Conservation (phyloP, 345 rosid genomes). For the Citrus cavaleriei region DNA sequence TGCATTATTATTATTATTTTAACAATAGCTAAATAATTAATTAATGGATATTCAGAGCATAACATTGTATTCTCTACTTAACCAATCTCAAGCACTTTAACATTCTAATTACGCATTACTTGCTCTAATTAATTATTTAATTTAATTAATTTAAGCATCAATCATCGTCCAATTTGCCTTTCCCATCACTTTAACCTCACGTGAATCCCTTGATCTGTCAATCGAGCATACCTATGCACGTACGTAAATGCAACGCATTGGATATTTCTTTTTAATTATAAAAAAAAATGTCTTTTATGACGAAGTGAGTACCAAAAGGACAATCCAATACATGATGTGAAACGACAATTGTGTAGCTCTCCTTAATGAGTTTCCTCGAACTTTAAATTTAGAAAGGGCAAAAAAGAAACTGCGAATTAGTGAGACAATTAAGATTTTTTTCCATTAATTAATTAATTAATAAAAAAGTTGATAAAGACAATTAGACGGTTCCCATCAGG, state of each 20-base stretch:
- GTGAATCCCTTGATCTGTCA: not conserved
- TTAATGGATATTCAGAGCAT: not conserved
- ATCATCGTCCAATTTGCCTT: not conserved
- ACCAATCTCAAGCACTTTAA: too few relatives aligned
- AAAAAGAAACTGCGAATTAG: not conserved
- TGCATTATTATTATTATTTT: not conserved
- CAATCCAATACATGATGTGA: not conserved
- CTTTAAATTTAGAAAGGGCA: not conserved
- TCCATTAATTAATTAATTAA: not conserved
- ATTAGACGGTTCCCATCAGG: not conserved
- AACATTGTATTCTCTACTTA: not conserved
- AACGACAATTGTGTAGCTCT: not conserved
- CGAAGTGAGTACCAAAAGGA: not conserved
- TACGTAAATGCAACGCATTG: not conserved
- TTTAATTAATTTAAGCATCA: not conserved
- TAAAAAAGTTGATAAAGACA: not conserved
- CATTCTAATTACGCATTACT: too few relatives aligned
- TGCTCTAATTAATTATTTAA: too few relatives aligned
- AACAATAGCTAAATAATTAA: not conserved
- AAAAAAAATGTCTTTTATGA: not conserved
- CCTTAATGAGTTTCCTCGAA: not conserved
- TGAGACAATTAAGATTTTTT: not conserved
- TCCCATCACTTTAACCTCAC: not conserved
- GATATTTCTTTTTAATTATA: not conserved
- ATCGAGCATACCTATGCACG: not conserved